Conservation (phyloP, 2,329 filamentous ascomycete genomes). For the Phoma sp. region DNA sequence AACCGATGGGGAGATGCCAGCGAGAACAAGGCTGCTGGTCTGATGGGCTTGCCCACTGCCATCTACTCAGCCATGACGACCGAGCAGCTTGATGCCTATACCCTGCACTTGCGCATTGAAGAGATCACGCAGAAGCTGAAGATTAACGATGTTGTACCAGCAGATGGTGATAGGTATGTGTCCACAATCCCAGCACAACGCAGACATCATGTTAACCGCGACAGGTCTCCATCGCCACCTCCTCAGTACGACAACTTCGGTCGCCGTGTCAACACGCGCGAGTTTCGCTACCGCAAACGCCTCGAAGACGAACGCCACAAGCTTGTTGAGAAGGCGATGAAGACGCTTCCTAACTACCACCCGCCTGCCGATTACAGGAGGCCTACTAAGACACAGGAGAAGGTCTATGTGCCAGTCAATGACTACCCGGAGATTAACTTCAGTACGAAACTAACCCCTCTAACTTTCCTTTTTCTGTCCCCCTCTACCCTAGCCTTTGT, state of each 20-base stretch:
- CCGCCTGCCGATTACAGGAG: constrained; percentile 98
- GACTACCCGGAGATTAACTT: constrained; percentile 99
- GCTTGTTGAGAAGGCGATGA: constrained; percentile 98
- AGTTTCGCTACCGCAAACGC: constrained; percentile 97
- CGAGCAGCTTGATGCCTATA: constrained; percentile 97
- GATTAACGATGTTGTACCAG: constrained; percentile 98
- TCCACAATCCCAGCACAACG: no score
- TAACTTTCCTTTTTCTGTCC: constrained; percentile 52
- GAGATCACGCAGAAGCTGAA: constrained; percentile 99
- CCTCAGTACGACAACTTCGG: constrained; percentile 99
- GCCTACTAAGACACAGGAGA: constrained; percentile 99
- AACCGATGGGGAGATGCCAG: constrained; percentile 98
- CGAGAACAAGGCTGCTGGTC: constrained; percentile 96
- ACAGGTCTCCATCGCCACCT: constrained; percentile 89
- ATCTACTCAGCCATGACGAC: constrained; percentile 98
- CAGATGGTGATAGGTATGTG: constrained; percentile 89
- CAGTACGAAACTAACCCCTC: constrained; percentile 99
- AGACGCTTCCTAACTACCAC: constrained; percentile 99
- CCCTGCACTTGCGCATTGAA: constrained; percentile 93
- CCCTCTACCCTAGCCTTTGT: constrained; percentile 52
- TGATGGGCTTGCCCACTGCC: constrained; percentile 96
- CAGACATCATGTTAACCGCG: not conserved
- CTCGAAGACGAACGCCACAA: constrained; percentile 99
- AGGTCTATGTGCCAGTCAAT: constrained; percentile 99
- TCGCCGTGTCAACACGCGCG: constrained; percentile 98